A percentile compares a stretch with the other conserved stretches of the same genome.
Evolutionary conservation across 495 filamentous ascomycete species (phyloP).

Genomic region (Penicillium flavigenum): DNA sequence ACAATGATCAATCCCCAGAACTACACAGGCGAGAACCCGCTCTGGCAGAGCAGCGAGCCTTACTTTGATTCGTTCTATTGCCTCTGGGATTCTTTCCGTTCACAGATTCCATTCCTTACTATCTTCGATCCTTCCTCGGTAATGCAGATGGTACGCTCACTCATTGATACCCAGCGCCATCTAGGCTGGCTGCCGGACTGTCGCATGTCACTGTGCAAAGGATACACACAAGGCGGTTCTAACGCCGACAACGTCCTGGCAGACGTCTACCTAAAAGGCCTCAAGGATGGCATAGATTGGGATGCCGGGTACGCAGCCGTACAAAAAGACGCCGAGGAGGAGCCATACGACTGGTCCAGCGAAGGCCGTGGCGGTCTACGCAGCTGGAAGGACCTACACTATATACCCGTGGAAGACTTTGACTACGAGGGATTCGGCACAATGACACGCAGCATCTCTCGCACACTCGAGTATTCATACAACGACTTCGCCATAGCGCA

Average conservation of each 20-base stretch:
- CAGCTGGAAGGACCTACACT: conserved; percentile 66
- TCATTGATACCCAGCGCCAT: conserved; percentile 71
- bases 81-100: conserved; percentile 64
- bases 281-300: conserved; percentile 64
- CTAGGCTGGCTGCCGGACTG: conserved; percentile 68
- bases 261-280: conserved; percentile 72
- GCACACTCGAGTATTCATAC: conserved; percentile 68
- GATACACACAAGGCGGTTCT: conserved; percentile 67
- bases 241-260: conserved; percentile 75
- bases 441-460: conserved; percentile 65
- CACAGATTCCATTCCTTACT: conserved; percentile 62
- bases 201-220: conserved; percentile 70
- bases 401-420: conserved; percentile 68
- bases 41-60: conserved; percentile 66
- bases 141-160: conserved; percentile 62
- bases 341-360: conserved; percentile 66
- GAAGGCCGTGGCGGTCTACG: conserved; percentile 72
- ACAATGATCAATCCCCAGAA: conserved; percentile 72
- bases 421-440: conserved; percentile 72
- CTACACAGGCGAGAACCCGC: conserved; percentile 71
- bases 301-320: conserved; percentile 65
- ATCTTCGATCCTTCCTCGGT: conserved; percentile 63
- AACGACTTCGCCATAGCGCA: conserved; percentile 68
- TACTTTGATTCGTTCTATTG: conserved; percentile 58
- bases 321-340: conserved; percentile 64